Percentiles rank a stretch among this genome's conserved stretches.
Evolutionary conservation across 768 basidiomycete species (phyloP).

Genomic region (Lentinus brumalis): DNA sequence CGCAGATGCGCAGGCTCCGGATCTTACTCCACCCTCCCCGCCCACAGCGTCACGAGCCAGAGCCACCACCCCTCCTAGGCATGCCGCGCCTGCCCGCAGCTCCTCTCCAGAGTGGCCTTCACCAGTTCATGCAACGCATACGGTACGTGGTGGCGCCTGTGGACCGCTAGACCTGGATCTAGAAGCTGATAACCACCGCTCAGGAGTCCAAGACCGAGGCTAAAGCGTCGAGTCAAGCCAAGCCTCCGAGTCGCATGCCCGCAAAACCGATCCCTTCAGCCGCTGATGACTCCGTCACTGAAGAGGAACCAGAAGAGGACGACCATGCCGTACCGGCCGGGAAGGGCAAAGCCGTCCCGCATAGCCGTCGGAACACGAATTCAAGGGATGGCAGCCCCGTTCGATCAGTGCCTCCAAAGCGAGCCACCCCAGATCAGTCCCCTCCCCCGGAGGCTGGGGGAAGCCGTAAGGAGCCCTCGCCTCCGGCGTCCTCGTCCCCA

Average conservation of each 20-base stretch:
- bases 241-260: neutral
- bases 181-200: neutral
- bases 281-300: constrained; percentile 48
- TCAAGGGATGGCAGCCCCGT: constrained; percentile 1
- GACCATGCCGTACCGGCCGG: neutral
- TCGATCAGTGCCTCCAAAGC: constrained; percentile 13
- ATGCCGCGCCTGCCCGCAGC: constrained; percentile 11
- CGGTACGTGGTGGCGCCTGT: neutral
- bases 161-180: neutral
- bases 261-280: constrained; percentile 13
- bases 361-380: constrained; percentile 1
- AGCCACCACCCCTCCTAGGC: neutral
- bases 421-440: constrained; percentile 13
- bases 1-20: constrained; percentile 47
- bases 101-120: constrained; percentile 3
- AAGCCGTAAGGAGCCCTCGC: constrained; percentile 6
- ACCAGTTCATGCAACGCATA: neutral
- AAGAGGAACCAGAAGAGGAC: constrained; percentile 27
- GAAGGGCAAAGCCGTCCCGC: constrained; percentile 7
- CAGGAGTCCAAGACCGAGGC: neutral
- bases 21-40: constrained; percentile 35
- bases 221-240: neutral
- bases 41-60: constrained; percentile 8
- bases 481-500: constrained; percentile 42
- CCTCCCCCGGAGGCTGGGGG: constrained; percentile 1